phyloP scores from a whole-genome alignment of 2,329 filamentous ascomycete species.

The Fusarium kyushuense region DNA sequence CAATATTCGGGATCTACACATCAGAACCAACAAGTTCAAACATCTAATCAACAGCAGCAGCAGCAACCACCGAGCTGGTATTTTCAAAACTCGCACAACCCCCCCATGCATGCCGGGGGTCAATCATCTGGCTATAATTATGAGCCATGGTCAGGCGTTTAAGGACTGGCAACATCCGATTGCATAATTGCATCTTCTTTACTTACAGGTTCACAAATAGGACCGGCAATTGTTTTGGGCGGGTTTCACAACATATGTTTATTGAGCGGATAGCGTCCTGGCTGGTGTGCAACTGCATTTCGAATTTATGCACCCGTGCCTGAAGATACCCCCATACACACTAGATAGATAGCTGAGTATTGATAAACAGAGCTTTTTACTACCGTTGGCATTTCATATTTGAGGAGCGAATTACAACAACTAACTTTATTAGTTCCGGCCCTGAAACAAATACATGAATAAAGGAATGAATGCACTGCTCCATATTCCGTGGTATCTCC shows the following conservation, averaged over 20 bases:
- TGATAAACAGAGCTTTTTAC: not conserved
- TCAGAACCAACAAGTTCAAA: slow-evolving; percentile 39
- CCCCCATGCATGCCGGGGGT: slow-evolving; percentile 32
- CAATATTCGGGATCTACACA: slow-evolving; percentile 35
- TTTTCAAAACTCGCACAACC: slow-evolving; percentile 42
- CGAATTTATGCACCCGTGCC: slow-evolving; percentile 7
- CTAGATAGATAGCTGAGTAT: not conserved
- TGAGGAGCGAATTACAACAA: not conserved
- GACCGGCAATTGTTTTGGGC: slow-evolving; percentile 4
- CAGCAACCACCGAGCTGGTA: slow-evolving; percentile 45
- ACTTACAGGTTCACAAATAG: slow-evolving; percentile 4
- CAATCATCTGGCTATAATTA: slow-evolving; percentile 47
- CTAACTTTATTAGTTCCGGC: not conserved
- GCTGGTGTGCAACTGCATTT: not conserved
- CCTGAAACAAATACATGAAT: not conserved
- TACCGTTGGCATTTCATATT: not conserved
- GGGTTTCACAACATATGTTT: not conserved
- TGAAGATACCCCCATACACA: slow-evolving; percentile 23
- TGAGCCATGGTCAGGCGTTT: slow-evolving; percentile 38
- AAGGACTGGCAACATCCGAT: not conserved
- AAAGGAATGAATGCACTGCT: slow-evolving; percentile 5
- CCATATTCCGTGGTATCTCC: slow-evolving; percentile 27
- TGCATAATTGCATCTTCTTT: not conserved
- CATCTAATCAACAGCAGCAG: slow-evolving; percentile 32
- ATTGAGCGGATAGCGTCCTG: not conserved